phyloP scores from a whole-genome alignment of 2,329 filamentous ascomycete genomes.

The Rasamsonia emersonii region DNA sequence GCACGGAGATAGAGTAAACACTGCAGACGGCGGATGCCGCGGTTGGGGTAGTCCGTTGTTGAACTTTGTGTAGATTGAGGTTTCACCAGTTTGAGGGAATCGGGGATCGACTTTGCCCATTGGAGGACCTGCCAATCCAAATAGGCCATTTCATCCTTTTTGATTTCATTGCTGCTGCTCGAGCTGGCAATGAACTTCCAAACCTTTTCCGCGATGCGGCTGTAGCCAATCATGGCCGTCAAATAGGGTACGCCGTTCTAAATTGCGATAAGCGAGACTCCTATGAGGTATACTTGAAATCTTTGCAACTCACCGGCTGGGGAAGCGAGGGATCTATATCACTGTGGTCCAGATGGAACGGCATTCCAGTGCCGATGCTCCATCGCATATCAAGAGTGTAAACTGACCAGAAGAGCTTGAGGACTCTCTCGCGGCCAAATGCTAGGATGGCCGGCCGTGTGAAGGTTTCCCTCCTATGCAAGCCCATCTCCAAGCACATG shows the following conservation, averaged over 20 bases:
- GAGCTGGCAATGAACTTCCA: conserved; percentile 73
- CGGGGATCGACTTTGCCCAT: conserved; percentile 68
- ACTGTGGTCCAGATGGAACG: conserved; percentile 71
- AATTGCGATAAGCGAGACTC: conserved; percentile 10
- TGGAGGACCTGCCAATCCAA: conserved; percentile 74
- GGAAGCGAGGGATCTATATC: conserved; percentile 75
- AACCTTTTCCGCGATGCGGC: conserved; percentile 70
- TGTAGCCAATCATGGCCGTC: conserved; percentile 79
- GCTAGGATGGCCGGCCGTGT: conserved; percentile 56
- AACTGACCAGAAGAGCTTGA: conserved; percentile 76
- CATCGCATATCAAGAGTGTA: conserved; percentile 81
- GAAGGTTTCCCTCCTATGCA: conserved; percentile 71
- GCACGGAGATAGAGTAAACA: conserved; percentile 79
- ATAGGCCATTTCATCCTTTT: conserved; percentile 65
- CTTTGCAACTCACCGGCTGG: conserved; percentile 53
- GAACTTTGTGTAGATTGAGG: conserved; percentile 35
- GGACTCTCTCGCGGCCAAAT: conserved; percentile 57
- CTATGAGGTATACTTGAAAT: neutral
- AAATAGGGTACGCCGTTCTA: conserved; percentile 55
- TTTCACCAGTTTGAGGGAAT: conserved; percentile 53
- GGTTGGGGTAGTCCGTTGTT: conserved; percentile 40
- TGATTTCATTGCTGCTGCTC: conserved; percentile 55
- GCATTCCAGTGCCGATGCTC: conserved; percentile 80
- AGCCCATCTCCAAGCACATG: conserved; percentile 68
- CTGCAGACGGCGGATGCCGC: conserved; percentile 63